Percentiles rank a stretch among this genome's conserved stretches.
Evolutionary conservation across 352 stramenopile species (phyloP).

Genomic region (Globisporangium canariense): DNA sequence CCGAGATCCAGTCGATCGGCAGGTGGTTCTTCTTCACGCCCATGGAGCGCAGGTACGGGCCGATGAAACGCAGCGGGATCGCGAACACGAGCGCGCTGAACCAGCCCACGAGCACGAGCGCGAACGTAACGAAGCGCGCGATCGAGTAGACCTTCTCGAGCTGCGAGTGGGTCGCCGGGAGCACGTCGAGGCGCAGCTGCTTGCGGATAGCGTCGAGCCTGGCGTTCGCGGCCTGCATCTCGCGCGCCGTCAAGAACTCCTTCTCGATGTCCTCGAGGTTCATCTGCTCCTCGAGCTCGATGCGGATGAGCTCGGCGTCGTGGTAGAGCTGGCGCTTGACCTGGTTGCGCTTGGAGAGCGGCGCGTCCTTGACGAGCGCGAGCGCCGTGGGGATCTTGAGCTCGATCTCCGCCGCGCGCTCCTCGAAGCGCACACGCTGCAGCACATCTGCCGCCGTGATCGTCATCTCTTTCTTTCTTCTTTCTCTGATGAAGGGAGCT

Average conservation of each 20-base stretch:
- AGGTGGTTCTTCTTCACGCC: conserved; percentile 78
- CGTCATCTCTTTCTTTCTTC: conserved; percentile 9
- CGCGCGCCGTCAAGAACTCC: conserved; percentile 42
- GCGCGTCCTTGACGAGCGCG: conserved; percentile 28
- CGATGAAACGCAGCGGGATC: conserved; percentile 64
- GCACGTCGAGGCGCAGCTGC: conserved; percentile 62
- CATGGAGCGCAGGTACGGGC: conserved; percentile 41
- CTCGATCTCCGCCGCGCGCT: conserved; percentile 54
- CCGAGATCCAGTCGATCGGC: conserved; percentile 70
- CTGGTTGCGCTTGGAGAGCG: conserved; percentile 77
- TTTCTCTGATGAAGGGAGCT: neutral
- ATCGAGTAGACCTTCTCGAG: conserved; percentile 66
- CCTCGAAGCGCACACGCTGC: conserved; percentile 46
- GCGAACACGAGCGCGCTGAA: conserved; percentile 64
- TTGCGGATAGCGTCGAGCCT: conserved; percentile 61
- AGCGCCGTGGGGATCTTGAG: conserved; percentile 42
- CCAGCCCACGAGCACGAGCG: conserved; percentile 69
- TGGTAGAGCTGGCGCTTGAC: conserved; percentile 60
- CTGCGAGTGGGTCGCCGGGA: conserved; percentile 32
- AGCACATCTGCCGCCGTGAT: conserved; percentile 51
- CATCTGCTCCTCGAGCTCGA: conserved; percentile 78
- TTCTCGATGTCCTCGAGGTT: conserved; percentile 61
- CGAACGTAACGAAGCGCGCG: conserved; percentile 61
- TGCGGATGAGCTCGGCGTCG: conserved; percentile 66
- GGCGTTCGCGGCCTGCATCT: conserved; percentile 47